Evolutionary conservation across 192 early-diverging fungal species (phyloP), one percentile per base, ranked within the genome.

Genomic region (Coemansia sp.): DNA sequence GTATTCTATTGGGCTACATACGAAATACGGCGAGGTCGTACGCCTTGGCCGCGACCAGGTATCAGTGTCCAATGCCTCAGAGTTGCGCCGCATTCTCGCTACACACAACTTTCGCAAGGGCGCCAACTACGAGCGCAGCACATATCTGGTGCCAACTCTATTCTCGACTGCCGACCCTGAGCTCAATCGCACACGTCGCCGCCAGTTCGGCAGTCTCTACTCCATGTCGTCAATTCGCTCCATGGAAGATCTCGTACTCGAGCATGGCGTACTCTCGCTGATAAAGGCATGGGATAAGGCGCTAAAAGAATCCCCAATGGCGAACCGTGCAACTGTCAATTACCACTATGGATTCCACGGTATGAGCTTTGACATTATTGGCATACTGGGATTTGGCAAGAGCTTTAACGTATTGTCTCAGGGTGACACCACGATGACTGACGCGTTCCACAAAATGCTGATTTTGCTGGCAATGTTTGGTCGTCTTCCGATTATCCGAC

Each of bases 21-120:
- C 24, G 0, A 10, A 71, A 16, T 86, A 83, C 27, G 81, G 85
- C 9, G 57, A 75, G 13, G 36, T 84, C 11, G 81, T 84, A 15
- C 81, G 85, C 27, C 52, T 84, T 0, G 78, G 77, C 18, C 31
- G 40, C n/a, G 67, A 70, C 72, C 67, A 74, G 29, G 73, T 83
- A 43, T 78, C 79, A 3, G 59, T 86, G 1, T 41, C 68, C 59
- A 70, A 67, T 49, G 61, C 61, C 0, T 16, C 40, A 6, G 71
- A 77, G 15, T 31, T 75, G 3, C 74, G 75, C 13, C 67, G 65
- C 15, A 69, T 86, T 2, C 66, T 83, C 0, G 52, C 81, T 1
- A 71, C 80, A 18, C 85, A 86, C 66, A 41, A 20, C 3, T 86
- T 74, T 20, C 72, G 43, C 57, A 86, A 86, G 44, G 69, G 68